A percentile compares a stretch with the other conserved stretches of the same genome.
phyloP scores from a whole-genome alignment of 331 rosid species.

The Quercus phellos region DNA sequence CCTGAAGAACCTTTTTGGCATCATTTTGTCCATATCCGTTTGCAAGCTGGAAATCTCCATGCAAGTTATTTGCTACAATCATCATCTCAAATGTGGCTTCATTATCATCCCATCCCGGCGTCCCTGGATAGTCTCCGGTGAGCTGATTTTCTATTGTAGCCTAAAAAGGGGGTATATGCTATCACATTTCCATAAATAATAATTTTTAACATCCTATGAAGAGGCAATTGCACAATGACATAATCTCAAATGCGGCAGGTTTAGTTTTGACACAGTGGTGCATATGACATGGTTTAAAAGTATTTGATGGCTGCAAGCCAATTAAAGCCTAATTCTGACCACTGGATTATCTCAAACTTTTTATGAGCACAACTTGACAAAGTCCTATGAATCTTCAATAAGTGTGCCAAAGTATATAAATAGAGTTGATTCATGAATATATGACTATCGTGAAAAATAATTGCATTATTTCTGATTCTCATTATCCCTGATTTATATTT shows the following conservation, averaged over 20 bases:
- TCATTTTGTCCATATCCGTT: constrained; percentile 68
- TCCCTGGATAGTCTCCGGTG: constrained; percentile 62
- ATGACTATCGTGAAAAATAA: background rate
- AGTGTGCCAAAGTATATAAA: background rate
- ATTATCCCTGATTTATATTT: background rate
- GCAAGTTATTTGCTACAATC: constrained; percentile 53
- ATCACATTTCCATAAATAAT: constrained; percentile 15
- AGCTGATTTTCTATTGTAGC: constrained; percentile 59
- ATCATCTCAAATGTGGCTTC: constrained; percentile 75
- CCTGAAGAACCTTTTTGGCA: constrained; percentile 66
- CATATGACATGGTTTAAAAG: background rate
- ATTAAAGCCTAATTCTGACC: background rate
- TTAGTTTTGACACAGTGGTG: constrained; percentile 2
- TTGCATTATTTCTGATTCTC: background rate
- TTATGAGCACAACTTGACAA: background rate
- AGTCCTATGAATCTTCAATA: background rate
- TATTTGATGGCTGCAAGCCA: background rate
- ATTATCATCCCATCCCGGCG: constrained; percentile 88
- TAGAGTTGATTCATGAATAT: background rate
- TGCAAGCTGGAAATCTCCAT: constrained; percentile 92
- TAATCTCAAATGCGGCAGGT: background rate
- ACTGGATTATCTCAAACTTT: background rate
- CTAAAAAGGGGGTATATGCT: constrained; percentile 36
- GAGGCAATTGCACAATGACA: background rate
- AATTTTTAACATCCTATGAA: background rate